phyloP scores from a whole-genome alignment of 352 stramenopile genomes.

The Pythium oligandrum region DNA sequence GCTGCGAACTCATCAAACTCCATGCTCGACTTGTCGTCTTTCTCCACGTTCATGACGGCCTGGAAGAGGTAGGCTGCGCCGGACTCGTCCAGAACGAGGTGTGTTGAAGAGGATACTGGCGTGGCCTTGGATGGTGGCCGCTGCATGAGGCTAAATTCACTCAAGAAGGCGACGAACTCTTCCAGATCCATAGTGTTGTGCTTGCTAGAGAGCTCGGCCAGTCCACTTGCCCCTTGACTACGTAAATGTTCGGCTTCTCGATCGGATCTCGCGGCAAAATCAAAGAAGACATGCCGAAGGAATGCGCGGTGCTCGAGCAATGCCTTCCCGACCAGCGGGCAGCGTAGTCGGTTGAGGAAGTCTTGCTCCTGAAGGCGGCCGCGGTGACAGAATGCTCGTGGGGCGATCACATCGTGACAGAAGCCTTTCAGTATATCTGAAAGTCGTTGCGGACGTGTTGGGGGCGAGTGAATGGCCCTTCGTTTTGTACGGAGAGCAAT shows the following conservation, averaged over 20 bases:
- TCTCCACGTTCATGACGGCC: slow-evolving; percentile 45
- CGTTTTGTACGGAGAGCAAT: background rate
- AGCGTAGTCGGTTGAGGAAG: background rate
- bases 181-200: slow-evolving; percentile 1
- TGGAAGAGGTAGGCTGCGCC: slow-evolving; percentile 36
- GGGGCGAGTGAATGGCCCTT: background rate
- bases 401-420: slow-evolving; percentile 30
- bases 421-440: slow-evolving; percentile 32
- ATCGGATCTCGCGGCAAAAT: slow-evolving; percentile 16
- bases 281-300: slow-evolving; percentile 39
- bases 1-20: slow-evolving; percentile 63
- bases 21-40: slow-evolving; percentile 41
- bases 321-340: slow-evolving; percentile 23
- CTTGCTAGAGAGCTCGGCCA: slow-evolving; percentile 6
- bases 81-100: slow-evolving; percentile 13
- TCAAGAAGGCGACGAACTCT: background rate
- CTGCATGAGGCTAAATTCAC: background rate
- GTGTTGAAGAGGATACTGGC: too few species aligned
- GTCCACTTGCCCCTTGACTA: slow-evolving; percentile 19
- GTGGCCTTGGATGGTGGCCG: too few species aligned
- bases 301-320: slow-evolving; percentile 47
- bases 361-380: background rate
- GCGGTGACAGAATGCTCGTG: slow-evolving; percentile 6
- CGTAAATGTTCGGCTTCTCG: slow-evolving; percentile 31
- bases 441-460: too few species aligned